Evolutionary conservation across 2,329 filamentous ascomycete species (phyloP), one percentile per base, ranked within the genome.

Genomic region (Nemania diffusa): DNA sequence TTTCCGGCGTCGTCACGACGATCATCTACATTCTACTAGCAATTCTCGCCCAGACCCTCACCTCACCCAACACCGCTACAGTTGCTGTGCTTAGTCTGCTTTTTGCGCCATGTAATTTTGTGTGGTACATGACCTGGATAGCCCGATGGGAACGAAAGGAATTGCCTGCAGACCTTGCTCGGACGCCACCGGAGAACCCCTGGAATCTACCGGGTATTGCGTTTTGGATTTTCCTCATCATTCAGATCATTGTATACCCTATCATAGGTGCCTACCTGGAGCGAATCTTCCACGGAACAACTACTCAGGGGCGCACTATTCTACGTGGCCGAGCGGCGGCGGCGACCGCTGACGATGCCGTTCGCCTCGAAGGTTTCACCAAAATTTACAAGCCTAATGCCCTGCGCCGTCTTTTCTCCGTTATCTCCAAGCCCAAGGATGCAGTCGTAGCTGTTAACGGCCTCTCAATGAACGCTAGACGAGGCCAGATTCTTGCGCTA

Each of bases 31-130:
- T 97, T 27, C 80, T 97, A 1, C 83, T 97, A 1, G 94, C 91
- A 17, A 92, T 97, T 72, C 83, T 97, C 24, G 90, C 93, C 0
- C 94, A 97, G 78, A 88, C 93, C 17, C 82, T 92, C 20, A 88
- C 86, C 0, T 84, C 84, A 0, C 88, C 88, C 3, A 82, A 80
- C 8, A 92, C 90, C 0, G 88, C 82, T 1, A 84, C 88, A 0
- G 91, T 95, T 2, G 85, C 87, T 5, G 81, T 92, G 3, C 83
- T 97, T 13, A 91, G 91, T 67, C 76, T 97, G 15, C 79, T 97
- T 0, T 97, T 97, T 76, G 88, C 93, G 0, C 92, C 94, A 0
- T 97, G 94, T 83, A 94, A 93, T 73, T 97, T 93, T 75, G 91
- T 95, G 15, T 94, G 90, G 77, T 96, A 95, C 76, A 85, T 90